phyloP scores from a whole-genome alignment of 23 red algal species.

The Gracilaria gracilis region DNA sequence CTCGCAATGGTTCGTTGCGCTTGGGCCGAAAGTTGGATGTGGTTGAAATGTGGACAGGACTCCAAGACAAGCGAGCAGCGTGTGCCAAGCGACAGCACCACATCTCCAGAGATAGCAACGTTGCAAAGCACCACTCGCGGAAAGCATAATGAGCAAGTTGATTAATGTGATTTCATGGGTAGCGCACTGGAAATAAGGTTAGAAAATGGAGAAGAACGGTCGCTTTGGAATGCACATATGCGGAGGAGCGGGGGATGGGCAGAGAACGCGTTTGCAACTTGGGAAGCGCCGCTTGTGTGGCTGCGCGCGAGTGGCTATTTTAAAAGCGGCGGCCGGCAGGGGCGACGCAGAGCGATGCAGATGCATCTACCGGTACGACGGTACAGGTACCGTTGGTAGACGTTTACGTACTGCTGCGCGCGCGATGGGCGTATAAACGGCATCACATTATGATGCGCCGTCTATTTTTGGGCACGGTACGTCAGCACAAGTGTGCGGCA shows the following conservation, averaged over 20 bases:
- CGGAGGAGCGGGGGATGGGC: background rate
- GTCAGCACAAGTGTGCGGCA: background rate
- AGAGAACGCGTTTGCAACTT: background rate
- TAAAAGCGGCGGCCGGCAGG: too few relatives aligned
- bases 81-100: too few relatives aligned
- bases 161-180: constrained; percentile 3
- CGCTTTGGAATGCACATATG: background rate
- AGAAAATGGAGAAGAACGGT: background rate
- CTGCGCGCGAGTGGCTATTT: background rate
- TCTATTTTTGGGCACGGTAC: background rate
- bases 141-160: background rate
- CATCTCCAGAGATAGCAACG: background rate
- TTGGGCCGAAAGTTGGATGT: too few relatives aligned
- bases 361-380: too few relatives aligned
- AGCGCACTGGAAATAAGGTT: too few relatives aligned
- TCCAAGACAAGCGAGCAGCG: too few relatives aligned
- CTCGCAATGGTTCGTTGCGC: too few relatives aligned
- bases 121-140: background rate
- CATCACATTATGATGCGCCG: background rate
- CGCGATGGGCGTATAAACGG: background rate
- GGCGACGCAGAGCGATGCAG: too few relatives aligned
- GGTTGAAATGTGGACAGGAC: too few relatives aligned
- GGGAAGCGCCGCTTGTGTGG: background rate
- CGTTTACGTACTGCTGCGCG: background rate
- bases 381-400: too few relatives aligned